These are phyloP conservation scores for Piper betle DNA, from an alignment of 164 flowering plant species.

Conservation along the genomic window DNA sequence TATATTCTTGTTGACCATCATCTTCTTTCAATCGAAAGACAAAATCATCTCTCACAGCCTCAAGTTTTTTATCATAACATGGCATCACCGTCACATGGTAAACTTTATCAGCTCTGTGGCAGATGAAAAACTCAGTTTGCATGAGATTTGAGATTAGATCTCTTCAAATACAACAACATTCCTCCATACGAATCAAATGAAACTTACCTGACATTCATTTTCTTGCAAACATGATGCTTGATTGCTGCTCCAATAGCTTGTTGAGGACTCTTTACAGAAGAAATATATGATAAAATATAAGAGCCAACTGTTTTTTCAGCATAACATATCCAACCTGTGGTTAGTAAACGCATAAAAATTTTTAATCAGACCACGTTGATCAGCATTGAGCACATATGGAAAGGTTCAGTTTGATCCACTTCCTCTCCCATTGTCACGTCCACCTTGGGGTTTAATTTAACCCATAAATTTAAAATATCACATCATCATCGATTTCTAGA, in stretches of 20 bases:
- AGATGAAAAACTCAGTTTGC: too few relatives aligned
- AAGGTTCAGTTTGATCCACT: too few relatives aligned
- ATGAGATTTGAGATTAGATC: too few relatives aligned
- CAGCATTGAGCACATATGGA: too few relatives aligned
- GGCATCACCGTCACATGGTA: constrained; percentile 98
- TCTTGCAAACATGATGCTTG: constrained; percentile 53
- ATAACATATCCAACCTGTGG: constrained; percentile 95
- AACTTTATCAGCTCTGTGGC: constrained; percentile 59
- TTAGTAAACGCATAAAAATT: too few relatives aligned
- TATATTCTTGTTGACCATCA: constrained; percentile 11
- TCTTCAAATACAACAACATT: too few relatives aligned
- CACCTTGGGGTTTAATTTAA: too few relatives aligned
- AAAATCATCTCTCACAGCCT: constrained; percentile 95
- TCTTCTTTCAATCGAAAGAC: constrained; percentile 36
- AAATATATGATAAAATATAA: constrained; percentile 70
- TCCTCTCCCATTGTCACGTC: too few relatives aligned
- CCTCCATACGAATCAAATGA: not conserved
- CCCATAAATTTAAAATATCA: too few relatives aligned
- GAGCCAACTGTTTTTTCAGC: constrained; percentile 95
- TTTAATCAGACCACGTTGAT: too few relatives aligned
- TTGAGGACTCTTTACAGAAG: constrained; percentile 94
- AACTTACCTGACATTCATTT: constrained; percentile 50
- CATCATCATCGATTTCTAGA: too few relatives aligned
- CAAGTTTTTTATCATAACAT: constrained; percentile 98
- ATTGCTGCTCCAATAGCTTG: constrained; percentile 80